phyloP scores from a whole-genome alignment of 805 yeast species.

The Saccharomycodes ludwigii region DNA sequence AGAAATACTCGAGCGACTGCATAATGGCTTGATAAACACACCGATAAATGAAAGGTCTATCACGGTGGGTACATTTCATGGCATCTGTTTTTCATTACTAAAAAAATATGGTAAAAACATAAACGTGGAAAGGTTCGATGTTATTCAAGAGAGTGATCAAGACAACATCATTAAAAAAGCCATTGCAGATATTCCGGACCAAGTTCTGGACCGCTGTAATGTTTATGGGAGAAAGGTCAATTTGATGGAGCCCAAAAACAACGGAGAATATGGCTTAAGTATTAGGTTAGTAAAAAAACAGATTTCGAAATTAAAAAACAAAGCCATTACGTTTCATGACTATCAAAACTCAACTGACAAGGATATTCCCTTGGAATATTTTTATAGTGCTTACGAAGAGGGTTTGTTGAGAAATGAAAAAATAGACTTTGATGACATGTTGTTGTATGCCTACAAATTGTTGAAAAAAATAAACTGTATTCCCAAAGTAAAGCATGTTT shows the following conservation, averaged over 20 bases:
- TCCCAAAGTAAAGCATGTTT: constrained; percentile 47
- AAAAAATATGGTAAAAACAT: constrained; percentile 39
- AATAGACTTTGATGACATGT: constrained; percentile 77
- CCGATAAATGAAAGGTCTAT: constrained; percentile 30
- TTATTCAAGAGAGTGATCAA: constrained; percentile 59
- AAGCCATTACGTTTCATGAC: constrained; percentile 33
- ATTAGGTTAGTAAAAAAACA: constrained; percentile 28
- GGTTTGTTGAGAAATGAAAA: constrained; percentile 30
- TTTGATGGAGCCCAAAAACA: constrained; percentile 13
- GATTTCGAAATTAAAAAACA: constrained; percentile 47
- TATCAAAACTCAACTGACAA: constrained; percentile 19
- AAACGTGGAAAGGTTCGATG: constrained; percentile 33
- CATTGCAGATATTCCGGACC: constrained; percentile 22
- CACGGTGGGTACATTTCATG: constrained; percentile 82
- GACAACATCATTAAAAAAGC: constrained; percentile 24
- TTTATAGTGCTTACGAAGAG: constrained; percentile 44
- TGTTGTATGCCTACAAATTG: constrained; percentile 42
- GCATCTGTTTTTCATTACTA: constrained; percentile 56
- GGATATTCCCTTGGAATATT: constrained; percentile 22
- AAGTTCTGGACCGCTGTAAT: constrained; percentile 21
- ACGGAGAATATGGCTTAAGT: constrained; percentile 28
- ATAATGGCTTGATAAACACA: constrained; percentile 21
- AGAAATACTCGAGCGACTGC: constrained; percentile 64
- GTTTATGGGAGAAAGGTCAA: constrained; percentile 18
- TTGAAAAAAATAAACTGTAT: constrained; percentile 32